Percentiles rank a stretch among this genome's conserved stretches.
These are phyloP conservation scores for Terana coerulea DNA, from an alignment of 768 basidiomycete genomes.

Conservation along the genomic window DNA sequence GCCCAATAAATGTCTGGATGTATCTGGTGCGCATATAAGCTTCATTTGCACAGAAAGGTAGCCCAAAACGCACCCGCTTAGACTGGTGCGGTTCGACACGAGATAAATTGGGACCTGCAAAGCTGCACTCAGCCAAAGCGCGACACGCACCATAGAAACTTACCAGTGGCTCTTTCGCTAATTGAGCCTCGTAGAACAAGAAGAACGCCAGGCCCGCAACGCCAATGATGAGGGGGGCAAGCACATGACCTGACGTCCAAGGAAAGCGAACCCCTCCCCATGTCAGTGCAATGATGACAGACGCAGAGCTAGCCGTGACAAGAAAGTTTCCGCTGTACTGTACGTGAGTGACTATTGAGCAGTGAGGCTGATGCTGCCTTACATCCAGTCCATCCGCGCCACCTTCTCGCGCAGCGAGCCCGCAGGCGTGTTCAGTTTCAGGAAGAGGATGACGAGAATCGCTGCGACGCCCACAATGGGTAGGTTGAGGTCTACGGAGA, in stretches of 20 bases:
- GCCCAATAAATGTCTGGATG: conserved; percentile 22
- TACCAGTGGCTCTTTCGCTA: conserved; percentile 4
- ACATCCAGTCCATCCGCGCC: conserved; percentile 29
- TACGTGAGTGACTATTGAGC: conserved; percentile 3
- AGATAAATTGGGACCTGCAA: conserved; percentile 20
- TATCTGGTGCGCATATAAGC: conserved; percentile 14
- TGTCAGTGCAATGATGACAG: conserved; percentile 21
- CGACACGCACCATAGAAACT: not conserved
- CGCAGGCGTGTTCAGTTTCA: conserved; percentile 20
- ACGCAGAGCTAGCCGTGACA: conserved; percentile 18
- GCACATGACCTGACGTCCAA: conserved; percentile 29
- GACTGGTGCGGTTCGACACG: conserved; percentile 28
- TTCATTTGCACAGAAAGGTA: no score
- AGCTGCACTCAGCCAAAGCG: not conserved
- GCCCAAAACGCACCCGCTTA: conserved; percentile 21
- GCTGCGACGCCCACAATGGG: conserved; percentile 19
- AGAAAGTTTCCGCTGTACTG: conserved; percentile 21
- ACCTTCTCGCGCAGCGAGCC: conserved; percentile 19
- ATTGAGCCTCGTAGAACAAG: not conserved
- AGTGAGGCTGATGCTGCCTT: conserved; percentile 7
- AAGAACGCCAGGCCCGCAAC: conserved; percentile 18
- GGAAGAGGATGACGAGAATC: conserved; percentile 2
- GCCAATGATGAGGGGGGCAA: conserved; percentile 35
- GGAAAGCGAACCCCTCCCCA: conserved; percentile 34
- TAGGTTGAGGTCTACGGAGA: conserved; percentile 31